Conservation (phyloP, 2,329 filamentous ascomycete genomes). For the Colletotrichum limetticola region DNA sequence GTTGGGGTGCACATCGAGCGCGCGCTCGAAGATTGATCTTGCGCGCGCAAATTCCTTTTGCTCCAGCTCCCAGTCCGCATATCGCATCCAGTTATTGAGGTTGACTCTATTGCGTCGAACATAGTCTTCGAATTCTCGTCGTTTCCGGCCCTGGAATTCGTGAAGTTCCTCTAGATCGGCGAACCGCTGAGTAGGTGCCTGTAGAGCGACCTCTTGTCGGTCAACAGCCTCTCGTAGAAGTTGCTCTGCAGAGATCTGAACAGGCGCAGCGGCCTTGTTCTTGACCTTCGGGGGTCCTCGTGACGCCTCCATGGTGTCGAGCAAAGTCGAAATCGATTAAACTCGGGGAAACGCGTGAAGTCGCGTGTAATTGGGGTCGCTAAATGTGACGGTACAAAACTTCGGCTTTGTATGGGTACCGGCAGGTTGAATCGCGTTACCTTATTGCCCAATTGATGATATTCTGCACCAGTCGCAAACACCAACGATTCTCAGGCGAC, state of each 20-base stretch:
- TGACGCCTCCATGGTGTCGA: conserved; percentile 81
- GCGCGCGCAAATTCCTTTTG: conserved; percentile 97
- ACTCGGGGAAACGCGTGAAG: background rate
- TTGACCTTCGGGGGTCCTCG: conserved; percentile 96
- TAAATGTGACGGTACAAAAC: background rate
- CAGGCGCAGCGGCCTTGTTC: conserved; percentile 93
- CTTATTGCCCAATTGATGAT: background rate
- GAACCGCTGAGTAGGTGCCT: conserved; percentile 94
- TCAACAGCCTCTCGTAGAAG: conserved; percentile 97
- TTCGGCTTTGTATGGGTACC: too few relatives aligned
- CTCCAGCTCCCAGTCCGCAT: conserved; percentile 96
- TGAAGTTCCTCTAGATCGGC: conserved; percentile 97
- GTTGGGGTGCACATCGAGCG: conserved; percentile 90
- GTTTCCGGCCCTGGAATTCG: conserved; percentile 95
- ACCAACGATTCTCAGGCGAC: background rate
- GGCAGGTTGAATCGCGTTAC: background rate
- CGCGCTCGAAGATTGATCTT: conserved; percentile 92
- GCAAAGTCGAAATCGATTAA: background rate
- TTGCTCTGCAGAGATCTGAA: conserved; percentile 96
- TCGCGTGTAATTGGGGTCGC: background rate
- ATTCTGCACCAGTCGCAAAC: background rate
- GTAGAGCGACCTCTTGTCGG: conserved; percentile 87
- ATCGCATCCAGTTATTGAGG: conserved; percentile 99
- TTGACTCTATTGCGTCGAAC: conserved; percentile 93
- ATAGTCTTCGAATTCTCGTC: conserved; percentile 98